Base-by-base conservation (phyloP, 257 asterid species). In the Linaria vulgaris region DNA sequence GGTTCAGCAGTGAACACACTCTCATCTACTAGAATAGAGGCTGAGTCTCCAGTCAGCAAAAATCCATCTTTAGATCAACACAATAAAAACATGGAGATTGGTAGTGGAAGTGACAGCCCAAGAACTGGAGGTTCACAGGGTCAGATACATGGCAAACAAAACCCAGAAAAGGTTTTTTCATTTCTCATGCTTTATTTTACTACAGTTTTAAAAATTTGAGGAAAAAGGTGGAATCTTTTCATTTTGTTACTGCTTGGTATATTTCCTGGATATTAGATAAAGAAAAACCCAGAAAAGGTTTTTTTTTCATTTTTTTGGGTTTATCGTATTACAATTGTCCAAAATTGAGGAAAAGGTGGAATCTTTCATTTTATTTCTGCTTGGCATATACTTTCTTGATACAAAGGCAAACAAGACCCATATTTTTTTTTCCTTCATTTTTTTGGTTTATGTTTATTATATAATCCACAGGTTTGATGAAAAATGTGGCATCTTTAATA, bases 31-130 rank as follows among this genome's bases (percentile, higher is more conserved):
- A 49, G 74, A 27, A 48, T 83, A 34, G 85, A 79, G 43, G 76
- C 94, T 16, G 94, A 90, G 23, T 87, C 97, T 31, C 91, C 94
- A 15, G 58, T 79, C 17, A 81, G 91, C 50, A 69, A 66, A 60
- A 80, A 74, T 44, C 62, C 81, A 50, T 57, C 74, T 54, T 74
- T 76, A 2, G 80, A 72, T n/a, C n/a, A n/a, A 22, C 63, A 63
- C 49, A 77, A 77, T 59, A 73, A 67, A 16, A 56, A 69, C 31
- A 70, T 72, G 83, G 88, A 76, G 37, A 67, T 80, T 80, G 69
- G 81, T 23, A 64, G 59, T 70, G 81, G 80, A 21, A 73, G 74
- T 74, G 76, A 78, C 61, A 78, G 75, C 71, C 68, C 79, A 19
- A 69, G 75, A 67, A 25, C 60, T 23, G 79, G 73, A 22, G 56